Percentiles rank a stretch among this genome's conserved stretches.
Conservation (phyloP, 2,329 filamentous ascomycete species). For the Botrytis deweyae region DNA sequence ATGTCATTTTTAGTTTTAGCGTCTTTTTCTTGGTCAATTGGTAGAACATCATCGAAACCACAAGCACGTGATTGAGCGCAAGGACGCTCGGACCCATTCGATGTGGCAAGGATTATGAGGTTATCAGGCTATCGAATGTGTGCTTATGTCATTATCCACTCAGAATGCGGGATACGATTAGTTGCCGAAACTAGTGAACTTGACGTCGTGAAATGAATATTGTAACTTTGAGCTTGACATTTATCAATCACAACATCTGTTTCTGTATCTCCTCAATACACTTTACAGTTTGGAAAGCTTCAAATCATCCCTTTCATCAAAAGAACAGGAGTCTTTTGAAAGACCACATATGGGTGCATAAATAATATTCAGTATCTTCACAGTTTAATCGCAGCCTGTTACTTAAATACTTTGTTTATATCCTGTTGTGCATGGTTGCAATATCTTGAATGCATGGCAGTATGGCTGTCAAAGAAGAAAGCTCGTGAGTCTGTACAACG, state of each 20-base stretch:
- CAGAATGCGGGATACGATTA: neutral
- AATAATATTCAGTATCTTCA: conserved; percentile 1
- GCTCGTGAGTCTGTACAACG: conserved; percentile 45
- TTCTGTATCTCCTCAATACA: conserved; percentile 1
- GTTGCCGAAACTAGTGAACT: neutral
- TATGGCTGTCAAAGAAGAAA: conserved; percentile 58
- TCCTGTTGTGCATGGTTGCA: conserved; percentile 18
- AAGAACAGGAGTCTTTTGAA: neutral
- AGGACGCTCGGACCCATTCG: neutral
- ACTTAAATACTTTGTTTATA: neutral
- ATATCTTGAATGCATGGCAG: conserved; percentile 34
- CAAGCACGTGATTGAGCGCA: neutral
- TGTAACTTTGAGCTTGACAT: neutral
- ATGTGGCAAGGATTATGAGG: neutral
- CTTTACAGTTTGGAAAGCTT: neutral
- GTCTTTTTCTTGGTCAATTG: conserved; percentile 10
- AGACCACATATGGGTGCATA: neutral
- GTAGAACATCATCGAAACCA: conserved; percentile 22
- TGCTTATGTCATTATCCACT: neutral
- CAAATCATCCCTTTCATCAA: neutral
- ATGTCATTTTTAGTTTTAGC: conserved; percentile 21
- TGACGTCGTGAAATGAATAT: neutral
- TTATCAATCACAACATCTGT: neutral
- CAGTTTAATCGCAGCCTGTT: neutral
- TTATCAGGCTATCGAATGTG: neutral